These are phyloP conservation scores for Pezicula radicicola DNA, from an alignment of 2,329 filamentous ascomycete genomes.

Conservation along the genomic window DNA sequence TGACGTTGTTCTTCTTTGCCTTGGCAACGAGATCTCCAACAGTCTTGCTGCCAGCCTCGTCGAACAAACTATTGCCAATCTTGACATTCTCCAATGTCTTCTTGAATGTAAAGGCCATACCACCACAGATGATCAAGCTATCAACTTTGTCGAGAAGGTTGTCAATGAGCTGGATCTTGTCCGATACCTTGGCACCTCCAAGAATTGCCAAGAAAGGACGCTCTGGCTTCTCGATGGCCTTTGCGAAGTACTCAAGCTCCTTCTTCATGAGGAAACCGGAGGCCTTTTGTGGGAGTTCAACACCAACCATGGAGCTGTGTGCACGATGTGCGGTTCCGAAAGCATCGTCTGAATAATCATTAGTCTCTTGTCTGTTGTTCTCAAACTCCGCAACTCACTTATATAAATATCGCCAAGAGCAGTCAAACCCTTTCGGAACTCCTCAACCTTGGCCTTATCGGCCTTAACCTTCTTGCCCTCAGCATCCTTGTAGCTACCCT, in stretches of 20 bases:
- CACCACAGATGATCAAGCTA: constrained; percentile 93
- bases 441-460: constrained; percentile 85
- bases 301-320: constrained; percentile 98
- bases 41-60: constrained; percentile 90
- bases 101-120: constrained; percentile 99
- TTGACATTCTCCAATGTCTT: constrained; percentile 90
- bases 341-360: constrained; percentile 70
- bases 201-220: constrained; percentile 98
- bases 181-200: constrained; percentile 95
- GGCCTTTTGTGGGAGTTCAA: constrained; percentile 93
- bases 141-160: constrained; percentile 98
- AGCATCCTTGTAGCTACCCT: constrained; percentile 90
- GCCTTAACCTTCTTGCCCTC: constrained; percentile 98
- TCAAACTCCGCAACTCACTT: constrained; percentile 59
- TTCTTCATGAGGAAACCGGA: constrained; percentile 99
- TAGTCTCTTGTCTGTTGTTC: constrained; percentile 6
- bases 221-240: constrained; percentile 90
- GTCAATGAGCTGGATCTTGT: constrained; percentile 99
- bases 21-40: constrained; percentile 86
- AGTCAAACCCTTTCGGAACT: constrained; percentile 94
- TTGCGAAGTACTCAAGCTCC: constrained; percentile 98
- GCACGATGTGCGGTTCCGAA: constrained; percentile 98
- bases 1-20: constrained; percentile 94
- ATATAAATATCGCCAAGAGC: constrained; percentile 93
- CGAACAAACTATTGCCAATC: constrained; percentile 90